Evolutionary conservation across 768 basidiomycete species (phyloP).

Genomic region (Mycena rosella): DNA sequence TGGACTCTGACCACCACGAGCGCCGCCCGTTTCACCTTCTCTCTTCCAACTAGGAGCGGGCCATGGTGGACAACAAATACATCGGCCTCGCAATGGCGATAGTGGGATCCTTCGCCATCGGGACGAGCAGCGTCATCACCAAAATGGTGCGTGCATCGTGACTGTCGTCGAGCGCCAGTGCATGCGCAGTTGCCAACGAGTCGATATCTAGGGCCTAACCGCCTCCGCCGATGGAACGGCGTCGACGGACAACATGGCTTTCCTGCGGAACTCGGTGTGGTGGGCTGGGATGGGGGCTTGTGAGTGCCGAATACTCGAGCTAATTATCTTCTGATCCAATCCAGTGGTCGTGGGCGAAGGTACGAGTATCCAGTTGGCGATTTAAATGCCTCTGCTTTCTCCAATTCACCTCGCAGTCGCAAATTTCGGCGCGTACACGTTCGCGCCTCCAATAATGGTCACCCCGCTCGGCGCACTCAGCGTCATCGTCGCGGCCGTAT

Average conservation of each 20-base stretch:
- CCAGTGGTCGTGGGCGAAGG: constrained; percentile 94
- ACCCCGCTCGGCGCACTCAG: constrained; percentile 95
- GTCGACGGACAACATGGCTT: constrained; percentile 86
- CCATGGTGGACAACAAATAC: constrained; percentile 27
- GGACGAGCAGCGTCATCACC: constrained; percentile 98
- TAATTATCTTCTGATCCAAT: constrained; percentile 3
- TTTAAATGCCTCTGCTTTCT: not conserved
- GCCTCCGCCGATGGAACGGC: constrained; percentile 72
- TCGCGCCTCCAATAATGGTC: too few relatives aligned
- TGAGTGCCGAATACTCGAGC: constrained; percentile 57
- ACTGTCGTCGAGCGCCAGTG: too few relatives aligned
- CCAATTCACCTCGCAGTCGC: constrained; percentile 62
- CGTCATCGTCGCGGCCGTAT: constrained; percentile 81
- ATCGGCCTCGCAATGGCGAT: constrained; percentile 24
- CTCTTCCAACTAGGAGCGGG: too few relatives aligned
- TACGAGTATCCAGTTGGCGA: constrained; percentile 46
- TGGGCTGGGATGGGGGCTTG: constrained; percentile 95
- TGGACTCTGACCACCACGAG: too few relatives aligned
- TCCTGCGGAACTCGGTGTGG: constrained; percentile 93
- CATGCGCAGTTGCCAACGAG: constrained; percentile 16
- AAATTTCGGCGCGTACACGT: constrained; percentile 97
- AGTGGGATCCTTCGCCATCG: constrained; percentile 64
- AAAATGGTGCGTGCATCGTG: constrained; percentile 82
- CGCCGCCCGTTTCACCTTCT: too few relatives aligned
- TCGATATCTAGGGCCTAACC: constrained; percentile 78